These are phyloP conservation scores for Coccinonectria pachysandricola DNA, from an alignment of 2,329 filamentous ascomycete genomes.

Conservation along the genomic window DNA sequence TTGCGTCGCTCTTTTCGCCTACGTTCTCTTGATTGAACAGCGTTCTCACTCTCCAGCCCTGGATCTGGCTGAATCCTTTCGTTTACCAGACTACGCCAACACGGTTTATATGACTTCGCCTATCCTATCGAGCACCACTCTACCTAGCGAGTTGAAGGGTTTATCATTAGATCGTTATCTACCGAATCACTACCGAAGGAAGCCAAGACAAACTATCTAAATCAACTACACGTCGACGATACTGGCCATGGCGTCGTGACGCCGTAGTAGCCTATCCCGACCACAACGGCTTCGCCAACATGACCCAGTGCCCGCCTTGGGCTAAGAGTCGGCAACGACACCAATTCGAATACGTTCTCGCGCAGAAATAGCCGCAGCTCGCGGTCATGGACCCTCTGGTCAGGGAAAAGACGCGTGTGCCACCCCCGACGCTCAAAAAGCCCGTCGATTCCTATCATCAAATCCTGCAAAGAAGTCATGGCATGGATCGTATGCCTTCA, in stretches of 20 bases:
- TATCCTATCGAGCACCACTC: too few species aligned
- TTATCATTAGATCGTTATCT: background rate
- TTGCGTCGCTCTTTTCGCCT: conserved; percentile 5
- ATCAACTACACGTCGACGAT: too few species aligned
- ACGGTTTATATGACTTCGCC: conserved; percentile 2
- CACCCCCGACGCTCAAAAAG: conserved; percentile 12
- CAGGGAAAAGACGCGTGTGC: conserved; percentile 9
- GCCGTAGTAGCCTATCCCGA: too few species aligned
- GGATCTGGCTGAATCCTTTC: conserved; percentile 13
- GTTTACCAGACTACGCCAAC: conserved; percentile 2
- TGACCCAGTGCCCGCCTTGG: too few species aligned
- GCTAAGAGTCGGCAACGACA: background rate
- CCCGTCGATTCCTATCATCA: conserved; percentile 18
- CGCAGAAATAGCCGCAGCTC: too few species aligned
- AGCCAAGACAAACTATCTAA: too few species aligned
- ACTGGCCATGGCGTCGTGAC: too few species aligned
- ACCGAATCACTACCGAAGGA: too few species aligned
- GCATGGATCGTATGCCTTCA: conserved; percentile 6
- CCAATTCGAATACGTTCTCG: too few species aligned
- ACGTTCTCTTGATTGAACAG: conserved; percentile 1
- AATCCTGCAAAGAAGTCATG: conserved; percentile 16
- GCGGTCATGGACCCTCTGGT: conserved; percentile 13
- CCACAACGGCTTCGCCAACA: too few species aligned
- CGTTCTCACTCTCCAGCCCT: conserved; percentile 8
- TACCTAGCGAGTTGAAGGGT: too few species aligned